These are phyloP conservation scores for Pichia phayaonensis DNA, from an alignment of 805 yeast species.

Conservation along the genomic window DNA sequence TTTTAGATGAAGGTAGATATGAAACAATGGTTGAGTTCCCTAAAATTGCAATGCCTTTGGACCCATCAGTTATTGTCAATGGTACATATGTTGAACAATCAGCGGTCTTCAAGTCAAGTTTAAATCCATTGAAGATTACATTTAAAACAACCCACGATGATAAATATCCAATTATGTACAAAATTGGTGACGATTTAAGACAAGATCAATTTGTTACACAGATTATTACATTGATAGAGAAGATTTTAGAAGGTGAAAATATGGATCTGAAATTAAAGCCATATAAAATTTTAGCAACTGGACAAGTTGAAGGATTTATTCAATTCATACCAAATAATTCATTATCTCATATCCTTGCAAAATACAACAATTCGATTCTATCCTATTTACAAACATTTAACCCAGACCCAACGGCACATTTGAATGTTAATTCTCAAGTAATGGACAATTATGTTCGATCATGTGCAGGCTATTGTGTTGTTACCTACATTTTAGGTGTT, in stretches of 20 bases:
- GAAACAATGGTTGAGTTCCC: conserved; percentile 32
- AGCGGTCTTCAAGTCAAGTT: conserved; percentile 82
- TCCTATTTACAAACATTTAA: conserved; percentile 62
- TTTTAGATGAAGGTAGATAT: conserved; percentile 8
- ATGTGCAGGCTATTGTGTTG: conserved; percentile 96
- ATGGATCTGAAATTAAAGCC: conserved; percentile 84
- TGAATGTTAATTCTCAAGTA: conserved; percentile 50
- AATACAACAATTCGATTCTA: conserved; percentile 65
- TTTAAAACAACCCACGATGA: conserved; percentile 43
- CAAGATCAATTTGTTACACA: conserved; percentile 98
- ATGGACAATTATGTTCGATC: conserved; percentile 94
- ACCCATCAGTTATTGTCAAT: conserved; percentile 65
- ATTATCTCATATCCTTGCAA: conserved; percentile 65
- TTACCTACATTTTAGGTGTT: conserved; percentile 88
- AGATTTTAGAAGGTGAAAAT: conserved; percentile 77
- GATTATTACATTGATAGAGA: conserved; percentile 86
- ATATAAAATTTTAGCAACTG: conserved; percentile 83
- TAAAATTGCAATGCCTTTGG: conserved; percentile 70
- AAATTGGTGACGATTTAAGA: conserved; percentile 90
- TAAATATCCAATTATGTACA: conserved; percentile 78
- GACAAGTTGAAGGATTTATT: conserved; percentile 84
- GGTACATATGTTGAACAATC: conserved; percentile 78
- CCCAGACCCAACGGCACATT: conserved; percentile 39
- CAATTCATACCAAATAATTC: conserved; percentile 95
- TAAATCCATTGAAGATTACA: conserved; percentile 80